Base-by-base conservation (phyloP, 2,329 filamentous ascomycete species). In the Cladophialophora psammophila region DNA sequence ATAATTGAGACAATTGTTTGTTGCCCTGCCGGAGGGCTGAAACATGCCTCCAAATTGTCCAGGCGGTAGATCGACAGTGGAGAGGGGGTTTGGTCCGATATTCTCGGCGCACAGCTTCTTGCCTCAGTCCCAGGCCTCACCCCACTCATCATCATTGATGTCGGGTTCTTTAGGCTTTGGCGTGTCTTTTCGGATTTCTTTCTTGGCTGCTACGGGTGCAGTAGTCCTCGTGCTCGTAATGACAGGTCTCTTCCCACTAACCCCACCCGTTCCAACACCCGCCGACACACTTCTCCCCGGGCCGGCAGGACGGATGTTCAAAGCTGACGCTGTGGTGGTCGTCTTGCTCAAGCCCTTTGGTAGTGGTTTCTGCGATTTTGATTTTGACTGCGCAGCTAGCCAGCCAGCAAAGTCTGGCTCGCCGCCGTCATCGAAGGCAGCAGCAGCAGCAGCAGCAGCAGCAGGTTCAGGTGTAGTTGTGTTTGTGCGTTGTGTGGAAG, bases 331-430 rank as follows among this genome's bases (percentile, higher is more conserved):
- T 31, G 76, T 72, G 8, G 77, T 72, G 13, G 77, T 71, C 0
- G 79, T 75, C 79, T 96, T 97, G 1, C 83, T 80, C 32, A 98
- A 77, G 0, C 94, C 94, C 79, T 96, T 99, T 0, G 94, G 94
- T 63, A 98, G 76, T 2, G 90, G 81, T 71, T 91, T 95, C 73
- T 85, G 85, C 1, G 79, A 73, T 81, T 96, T 97, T 69, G 91
- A 87, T 69, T 90, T 86, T 5, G 91, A 88, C 76, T 97, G 93
- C 12, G 94, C 93, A 12, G 92, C 93, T 26, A 98, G 80, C 94
- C 95, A 98, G 5, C 93, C 94, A 5, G 93, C 94, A 78, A 99
- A 98, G 78, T 98, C 95, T 0, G 94, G 94, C 77, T 99, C 94
- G 2, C 90, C 89, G 32, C 91, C 89, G 72, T 97, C 93, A 66